Percentiles rank a stretch among this genome's conserved stretches.
Conservation (phyloP, 2,329 filamentous ascomycete genomes). For the Thermothelomyces thermophilus region DNA sequence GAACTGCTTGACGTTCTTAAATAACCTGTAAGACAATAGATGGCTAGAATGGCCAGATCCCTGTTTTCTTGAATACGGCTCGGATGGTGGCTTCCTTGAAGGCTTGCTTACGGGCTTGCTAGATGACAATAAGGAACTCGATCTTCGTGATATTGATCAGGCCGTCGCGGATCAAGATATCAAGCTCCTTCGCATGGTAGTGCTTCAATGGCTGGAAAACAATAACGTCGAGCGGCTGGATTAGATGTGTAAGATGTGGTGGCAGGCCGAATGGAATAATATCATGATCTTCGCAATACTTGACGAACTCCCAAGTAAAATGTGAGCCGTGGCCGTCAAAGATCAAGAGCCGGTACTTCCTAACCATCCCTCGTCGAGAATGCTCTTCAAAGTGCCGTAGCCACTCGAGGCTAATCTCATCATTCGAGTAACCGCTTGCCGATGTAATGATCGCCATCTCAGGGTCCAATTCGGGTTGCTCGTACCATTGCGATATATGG, state of each 20-base stretch:
- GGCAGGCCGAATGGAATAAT: neutral
- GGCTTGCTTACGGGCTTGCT: neutral
- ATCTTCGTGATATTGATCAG: conserved; percentile 2
- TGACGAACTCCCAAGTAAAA: neutral
- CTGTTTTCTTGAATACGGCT: neutral
- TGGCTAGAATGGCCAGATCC: neutral
- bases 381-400: neutral
- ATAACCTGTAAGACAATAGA: neutral
- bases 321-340: neutral
- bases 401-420: neutral
- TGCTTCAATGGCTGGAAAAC: conserved; percentile 2
- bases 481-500: neutral
- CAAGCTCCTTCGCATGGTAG: neutral
- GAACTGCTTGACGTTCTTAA: neutral
- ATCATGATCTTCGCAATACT: neutral
- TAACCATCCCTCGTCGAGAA: neutral
- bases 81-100: neutral
- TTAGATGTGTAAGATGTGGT: neutral
- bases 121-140: neutral
- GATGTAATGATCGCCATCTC: neutral
- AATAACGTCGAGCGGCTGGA: neutral
- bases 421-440: neutral
- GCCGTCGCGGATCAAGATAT: neutral
- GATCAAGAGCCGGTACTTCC: neutral
- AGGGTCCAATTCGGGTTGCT: neutral